phyloP scores from a whole-genome alignment of 1,139 yeast species.

The Sugiyamaella neomexicana region DNA sequence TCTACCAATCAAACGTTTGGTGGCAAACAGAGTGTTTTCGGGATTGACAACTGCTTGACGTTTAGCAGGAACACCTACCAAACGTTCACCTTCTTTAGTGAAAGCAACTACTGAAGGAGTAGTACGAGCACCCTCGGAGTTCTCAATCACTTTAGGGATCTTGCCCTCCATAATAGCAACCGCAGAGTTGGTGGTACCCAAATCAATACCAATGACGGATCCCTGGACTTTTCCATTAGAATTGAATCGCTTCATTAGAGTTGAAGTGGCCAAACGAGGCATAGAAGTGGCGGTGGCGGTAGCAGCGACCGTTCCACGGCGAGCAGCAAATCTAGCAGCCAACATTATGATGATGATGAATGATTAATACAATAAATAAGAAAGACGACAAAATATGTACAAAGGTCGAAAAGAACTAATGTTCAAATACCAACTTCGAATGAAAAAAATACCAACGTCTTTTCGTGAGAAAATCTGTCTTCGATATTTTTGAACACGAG shows the following conservation, averaged over 20 bases:
- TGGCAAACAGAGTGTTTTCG: slow-evolving; percentile 94
- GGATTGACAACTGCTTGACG: slow-evolving; percentile 99
- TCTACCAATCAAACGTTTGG: slow-evolving; percentile 98
- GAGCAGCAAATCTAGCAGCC: slow-evolving; percentile 16
- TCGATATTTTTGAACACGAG: background rate
- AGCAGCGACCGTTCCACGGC: slow-evolving; percentile 8
- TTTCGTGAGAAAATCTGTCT: background rate
- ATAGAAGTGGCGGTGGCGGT: too few relatives aligned
- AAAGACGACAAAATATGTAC: background rate
- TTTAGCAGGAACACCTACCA: slow-evolving; percentile 98
- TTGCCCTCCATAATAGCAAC: slow-evolving; percentile 98
- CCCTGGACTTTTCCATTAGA: slow-evolving; percentile 46
- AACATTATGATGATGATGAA: slow-evolving; percentile 5
- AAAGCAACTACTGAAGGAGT: slow-evolving; percentile 98
- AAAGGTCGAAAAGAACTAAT: background rate
- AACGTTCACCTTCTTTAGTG: slow-evolving; percentile 92
- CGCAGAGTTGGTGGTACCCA: slow-evolving; percentile 99
- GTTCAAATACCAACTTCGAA: background rate
- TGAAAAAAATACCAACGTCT: too few relatives aligned
- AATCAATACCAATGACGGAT: slow-evolving; percentile 95
- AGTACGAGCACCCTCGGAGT: slow-evolving; percentile 98
- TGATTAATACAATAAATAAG: background rate
- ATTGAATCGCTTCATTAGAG: slow-evolving; percentile 36
- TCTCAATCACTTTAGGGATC: slow-evolving; percentile 93
- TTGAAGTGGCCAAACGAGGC: slow-evolving; percentile 12